Base-by-base conservation (phyloP, 2,329 filamentous ascomycete species). In the Neonectria magnoliae region DNA sequence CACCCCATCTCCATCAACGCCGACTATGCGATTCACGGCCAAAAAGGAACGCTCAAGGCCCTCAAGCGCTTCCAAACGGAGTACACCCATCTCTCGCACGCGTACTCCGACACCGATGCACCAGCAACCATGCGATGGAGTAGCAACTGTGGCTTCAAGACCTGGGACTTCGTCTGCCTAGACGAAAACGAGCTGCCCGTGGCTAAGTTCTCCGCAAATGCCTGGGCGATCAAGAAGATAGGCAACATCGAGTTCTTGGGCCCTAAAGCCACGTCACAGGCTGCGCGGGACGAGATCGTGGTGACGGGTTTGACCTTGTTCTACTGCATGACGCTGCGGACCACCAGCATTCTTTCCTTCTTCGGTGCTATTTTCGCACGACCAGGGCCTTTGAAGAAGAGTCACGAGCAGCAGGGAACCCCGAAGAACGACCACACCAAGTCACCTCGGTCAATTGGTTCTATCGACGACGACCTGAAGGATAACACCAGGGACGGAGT, bases 91-190 rank as follows among this genome's bases (percentile, higher is more conserved):
- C 36, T 71, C 1, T 72, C 69, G 1, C 57, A 66, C 57, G 62
- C 63, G 45, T 72, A 62, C 56, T 67, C 68, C 11, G 33, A 62
- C 29, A 45, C 42, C 2, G 66, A 54, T 1, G 42, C 60, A 0
- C 70, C 69, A 0, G 58, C 45, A 2, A 50, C 69, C 1, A 72
- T 72, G 70, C 63, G 50, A 14, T 72, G 70, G 70, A 47, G 53
- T 1, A 71, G 69, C 25, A 31, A 14, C 0, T 59, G 60, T 10
- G 60, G 57, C 53, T 67, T 72, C 56, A 70, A 70, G 62, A 66
- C 57, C 16, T 72, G 70, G 70, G 68, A 72, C 42, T 72, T 72
- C 42, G 58, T 68, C 42, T 72, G 70, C 5, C 52, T 68, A 3
- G 68, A 71, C 7, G 65, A 68, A 33, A 54, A 70, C 14, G 31